Base-by-base conservation (phyloP, 2,329 filamentous ascomycete species). In the Cordyceps cateniannulata region DNA sequence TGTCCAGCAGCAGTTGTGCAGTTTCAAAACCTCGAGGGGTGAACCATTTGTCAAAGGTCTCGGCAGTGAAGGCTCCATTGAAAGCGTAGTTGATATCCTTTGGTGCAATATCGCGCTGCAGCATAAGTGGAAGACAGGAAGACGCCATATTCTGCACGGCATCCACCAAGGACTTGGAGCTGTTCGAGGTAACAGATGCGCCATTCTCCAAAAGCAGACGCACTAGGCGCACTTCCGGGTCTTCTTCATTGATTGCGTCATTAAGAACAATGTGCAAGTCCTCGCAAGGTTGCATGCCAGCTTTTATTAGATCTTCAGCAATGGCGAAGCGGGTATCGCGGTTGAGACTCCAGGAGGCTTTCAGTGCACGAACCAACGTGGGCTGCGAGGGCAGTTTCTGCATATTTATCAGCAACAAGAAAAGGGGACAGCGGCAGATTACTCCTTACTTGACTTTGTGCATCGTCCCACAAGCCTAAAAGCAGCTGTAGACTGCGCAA, bases 201-300 rank as follows among this genome's bases (percentile, higher is more conserved):
- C 83, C 79, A 40, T 81, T 73, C 2, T 72, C 69, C 4, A 85
- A 70, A 5, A 85, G 71, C 3, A 84, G 69, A 44, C 75, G 72
- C 3, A 84, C 74, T 2, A 77, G 71, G 2, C 75, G 71, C 40
- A 78, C 71, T 50, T 83, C 81, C 0, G 77, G 75, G 8, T 81
- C 75, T 22, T 83, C 75, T 63, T 81, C 79, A n/a, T 80, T 81
- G 8, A 85, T 76, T 0, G 78, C 81, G 59, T 80, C 77, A 63
- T 78, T 77, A 20, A 85, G 69, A 0, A 77, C 74, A 7, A 78
- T 73, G 63, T 85, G 76, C 0, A 85, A 68, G 18, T 82, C 78
- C n/a, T 79, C 79, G 0, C 74, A 76, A 0, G 75, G 72, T 0
- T 75, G 70, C 53, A 84, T 71, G 0, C 81, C 81, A 1, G 81